Evolutionary conservation across 192 early-diverging fungal species (phyloP), one percentile per base, ranked within the genome.

Genomic region (Spizellomyces sp.): DNA sequence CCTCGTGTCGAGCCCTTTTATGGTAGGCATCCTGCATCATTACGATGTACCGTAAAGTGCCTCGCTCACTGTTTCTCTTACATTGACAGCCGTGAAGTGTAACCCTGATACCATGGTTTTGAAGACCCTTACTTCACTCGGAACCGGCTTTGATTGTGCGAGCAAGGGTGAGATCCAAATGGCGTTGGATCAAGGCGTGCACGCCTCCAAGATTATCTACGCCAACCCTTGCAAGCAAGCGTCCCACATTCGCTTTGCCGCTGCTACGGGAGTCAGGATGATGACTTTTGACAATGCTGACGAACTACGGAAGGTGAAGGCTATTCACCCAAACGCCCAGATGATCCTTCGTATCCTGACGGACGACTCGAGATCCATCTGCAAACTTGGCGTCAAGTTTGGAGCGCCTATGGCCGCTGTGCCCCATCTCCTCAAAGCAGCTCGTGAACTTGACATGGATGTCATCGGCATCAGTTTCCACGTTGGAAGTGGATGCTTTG

Each of bases 261-360:
- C 80, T 22, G 77, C 78, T 27, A 84, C 88, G 58, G 89, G 90
- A 65, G 93, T 99, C 41, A 76, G 76, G 59, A 89, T 94, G 88
- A 95, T 99, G 93, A 99, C 98, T 17, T 99, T 99, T 85, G 98
- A 99, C 82, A 99, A 99, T 84, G 90, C 90, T 6, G 98, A 99
- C 81, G 98, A 99, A 79, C 89, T 99, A 4, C 81, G 86, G 84
- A 99, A 99, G 86, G 90, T 99, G 74, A 91, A 93, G 76, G 74
- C 81, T 44, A 79, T 83, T 69, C 88, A 92, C 75, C 93, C 95
- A 44, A 81, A 89, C 44, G 95, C 98, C 42, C 84, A 91, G 71
- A 83, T 94, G 48, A 89, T 99, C n/a, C 82, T 99, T 52, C 93
- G 98, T 62, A 94, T 99, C 75, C 81, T 97, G 55, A 89, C 94